Evolutionary conservation across 1,284 basidiomycete genomes (phyloP), one percentile per base, ranked within the genome.

Genomic region (Cryptococcus depauperatus): DNA sequence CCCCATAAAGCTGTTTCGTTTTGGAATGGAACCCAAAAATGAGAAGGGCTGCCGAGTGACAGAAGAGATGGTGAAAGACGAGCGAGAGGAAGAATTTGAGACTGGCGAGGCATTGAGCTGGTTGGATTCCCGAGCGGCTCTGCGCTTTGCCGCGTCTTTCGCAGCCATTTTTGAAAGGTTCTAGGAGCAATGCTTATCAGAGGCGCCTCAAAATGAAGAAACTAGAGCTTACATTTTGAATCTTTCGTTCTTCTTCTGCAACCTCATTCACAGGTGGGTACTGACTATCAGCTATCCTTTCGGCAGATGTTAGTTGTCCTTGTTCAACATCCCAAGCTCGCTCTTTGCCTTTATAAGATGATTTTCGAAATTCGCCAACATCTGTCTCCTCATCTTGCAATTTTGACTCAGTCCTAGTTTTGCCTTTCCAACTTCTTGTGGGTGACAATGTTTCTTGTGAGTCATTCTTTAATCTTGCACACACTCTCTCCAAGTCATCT

Each of bases 161-260:
- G 68, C 68, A 18, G 68, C 60, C 39, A 69, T 62, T 30, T 56
- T 56, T 14, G 69, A 62, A 27, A 71, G 61, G 43, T 68, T 65
- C 68, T 71, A 48, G 14, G 16, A n/a, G n/a, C n/a, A n/a, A n/a
- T n/a, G n/a, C n/a, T n/a, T n/a, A n/a, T n/a, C n/a, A n/a, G n/a
- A n/a, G n/a, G n/a, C n/a, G n/a, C n/a, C n/a, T n/a, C n/a, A n/a
- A n/a, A n/a, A n/a, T n/a, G n/a, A n/a, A n/a, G n/a, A n/a, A n/a
- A n/a, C n/a, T n/a, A n/a, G n/a, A n/a, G 54, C 67, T 54, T 34
- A 70, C 69, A 34, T 68, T 64, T 49, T 69, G 65, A 16, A 71
- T 56, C 13, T 61, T 46, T 35, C 55, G 52, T 50, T 69, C 69
- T 35, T 68, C 67, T 11, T 59, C 66, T 37, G 64, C 62, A 13